Base-by-base conservation (phyloP, 2,329 filamentous ascomycete genomes). In the Ascosphaera apis region DNA sequence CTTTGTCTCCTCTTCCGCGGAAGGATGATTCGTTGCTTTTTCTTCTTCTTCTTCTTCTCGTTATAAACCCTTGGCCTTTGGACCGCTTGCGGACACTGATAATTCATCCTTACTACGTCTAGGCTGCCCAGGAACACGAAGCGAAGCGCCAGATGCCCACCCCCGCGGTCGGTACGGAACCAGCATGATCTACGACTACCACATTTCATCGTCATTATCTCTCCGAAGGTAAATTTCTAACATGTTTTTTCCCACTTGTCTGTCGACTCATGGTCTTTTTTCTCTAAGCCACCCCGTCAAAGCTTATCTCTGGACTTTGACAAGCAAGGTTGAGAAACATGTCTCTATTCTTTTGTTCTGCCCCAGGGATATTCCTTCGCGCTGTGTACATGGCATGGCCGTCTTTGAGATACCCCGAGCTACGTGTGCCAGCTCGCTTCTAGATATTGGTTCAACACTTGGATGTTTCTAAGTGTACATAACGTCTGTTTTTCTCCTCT, bases 381-480 rank as follows among this genome's bases (percentile, higher is more conserved):
- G 4, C 4, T 9, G 9, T 21, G 19, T 21, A 21, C 9, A 21
- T 21, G 19, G 19, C 19, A 21, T 21, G 19, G 19, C 19, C 4
- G 9, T 21, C 19, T 21, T 21, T 21, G 19, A 21, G 19, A 21
- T 21, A 21, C 19, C 19, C 19, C 19, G 19, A 21, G 19, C 19
- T 9, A 9, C 4, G 9, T 9, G 19, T 21, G 19, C 9, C 19
- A 21, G 19, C 19, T 21, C 9, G 19, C n/a, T 21, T 21, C 19
- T 21, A 21, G 19, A 9, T 9, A 4, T 21, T 21, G 19, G 9
- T 21, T 9, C 9, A 4, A 9, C 19, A 21, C 19, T 21, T 21
- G 19, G 19, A 9, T 9, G 19, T 33, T 15, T 34, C 18, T 16
- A 18, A 34, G 17, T 34, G 33, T 34, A 34, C 33, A 34, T 34